phyloP scores from a whole-genome alignment of 139 green algal species.

The Asterochloris sp. region DNA sequence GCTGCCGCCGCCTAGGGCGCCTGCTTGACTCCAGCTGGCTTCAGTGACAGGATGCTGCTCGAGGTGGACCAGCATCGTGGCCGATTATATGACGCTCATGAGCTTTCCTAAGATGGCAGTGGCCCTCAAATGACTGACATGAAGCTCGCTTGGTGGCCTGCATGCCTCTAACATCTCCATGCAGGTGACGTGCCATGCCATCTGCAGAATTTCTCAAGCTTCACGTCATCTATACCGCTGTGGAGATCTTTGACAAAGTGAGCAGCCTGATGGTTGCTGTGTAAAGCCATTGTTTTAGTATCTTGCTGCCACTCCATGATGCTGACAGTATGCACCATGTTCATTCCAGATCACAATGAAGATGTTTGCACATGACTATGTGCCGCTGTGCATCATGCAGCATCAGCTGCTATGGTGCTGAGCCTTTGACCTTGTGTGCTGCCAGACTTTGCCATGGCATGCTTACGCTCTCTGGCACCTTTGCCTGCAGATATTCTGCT shows the following conservation, averaged over 20 bases:
- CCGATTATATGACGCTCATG: too few relatives aligned
- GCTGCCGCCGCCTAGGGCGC: too few relatives aligned
- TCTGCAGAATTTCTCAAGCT: conserved; percentile 86
- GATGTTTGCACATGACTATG: background rate
- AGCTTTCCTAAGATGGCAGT: too few relatives aligned
- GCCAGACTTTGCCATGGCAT: background rate
- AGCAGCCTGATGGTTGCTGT: background rate
- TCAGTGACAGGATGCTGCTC: too few relatives aligned
- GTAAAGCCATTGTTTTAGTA: too few relatives aligned
- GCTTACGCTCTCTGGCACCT: background rate
- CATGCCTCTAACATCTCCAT: conserved; percentile 6
- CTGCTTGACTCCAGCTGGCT: too few relatives aligned
- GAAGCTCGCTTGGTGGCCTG: too few relatives aligned
- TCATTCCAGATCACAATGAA: background rate
- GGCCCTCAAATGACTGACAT: too few relatives aligned
- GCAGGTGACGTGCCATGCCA: too few relatives aligned
- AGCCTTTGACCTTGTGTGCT: background rate
- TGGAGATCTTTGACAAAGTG: conserved; percentile 88
- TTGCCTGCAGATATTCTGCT: conserved; percentile 66
- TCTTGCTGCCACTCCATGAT: background rate
- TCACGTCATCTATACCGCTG: conserved; percentile 69
- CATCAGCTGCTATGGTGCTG: too few relatives aligned
- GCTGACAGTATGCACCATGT: background rate
- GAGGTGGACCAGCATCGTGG: too few relatives aligned
- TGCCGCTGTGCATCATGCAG: background rate